phyloP scores from a whole-genome alignment of 371 early-diverging fungal genomes.

The Saksenaea oblongispora region DNA sequence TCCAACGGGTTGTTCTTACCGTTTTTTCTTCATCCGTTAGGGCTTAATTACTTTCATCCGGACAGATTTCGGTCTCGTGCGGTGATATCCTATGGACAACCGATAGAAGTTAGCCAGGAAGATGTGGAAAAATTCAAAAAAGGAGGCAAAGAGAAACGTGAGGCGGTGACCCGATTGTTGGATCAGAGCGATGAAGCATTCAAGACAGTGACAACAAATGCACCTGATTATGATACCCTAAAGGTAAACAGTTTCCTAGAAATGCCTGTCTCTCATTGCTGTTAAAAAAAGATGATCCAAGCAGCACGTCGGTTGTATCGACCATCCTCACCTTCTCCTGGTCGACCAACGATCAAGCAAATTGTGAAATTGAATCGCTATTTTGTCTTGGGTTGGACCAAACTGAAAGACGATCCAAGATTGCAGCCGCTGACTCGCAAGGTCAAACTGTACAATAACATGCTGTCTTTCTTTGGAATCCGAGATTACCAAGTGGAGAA shows the following conservation, averaged over 20 bases:
- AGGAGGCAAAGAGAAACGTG: constrained; percentile 83
- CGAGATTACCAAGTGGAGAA: constrained; percentile 94
- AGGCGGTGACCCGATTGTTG: constrained; percentile 78
- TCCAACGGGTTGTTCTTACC: not conserved
- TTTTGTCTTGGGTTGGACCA: constrained; percentile 79
- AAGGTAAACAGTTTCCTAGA: constrained; percentile 52
- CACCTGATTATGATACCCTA: constrained; percentile 92
- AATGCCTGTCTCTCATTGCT: not conserved
- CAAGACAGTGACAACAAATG: constrained; percentile 85
- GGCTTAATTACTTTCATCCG: constrained; percentile 95
- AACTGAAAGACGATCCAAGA: constrained; percentile 72
- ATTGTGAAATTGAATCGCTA: constrained; percentile 85
- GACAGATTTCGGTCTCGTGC: constrained; percentile 95
- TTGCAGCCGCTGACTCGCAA: constrained; percentile 63
- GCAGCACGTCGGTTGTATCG: constrained; percentile 90
- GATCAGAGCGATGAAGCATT: constrained; percentile 77
- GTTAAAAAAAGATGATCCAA: constrained; percentile 72
- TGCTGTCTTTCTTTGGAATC: constrained; percentile 86
- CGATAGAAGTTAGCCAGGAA: constrained; percentile 72
- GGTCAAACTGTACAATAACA: constrained; percentile 84
- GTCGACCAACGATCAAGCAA: constrained; percentile 70
- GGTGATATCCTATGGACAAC: constrained; percentile 94
- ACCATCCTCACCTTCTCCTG: constrained; percentile 56
- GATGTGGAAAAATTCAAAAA: constrained; percentile 78
- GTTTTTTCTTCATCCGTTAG: constrained; percentile 18